phyloP scores from a whole-genome alignment of 2,329 filamentous ascomycete species.

The Ophiostoma perfectum region DNA sequence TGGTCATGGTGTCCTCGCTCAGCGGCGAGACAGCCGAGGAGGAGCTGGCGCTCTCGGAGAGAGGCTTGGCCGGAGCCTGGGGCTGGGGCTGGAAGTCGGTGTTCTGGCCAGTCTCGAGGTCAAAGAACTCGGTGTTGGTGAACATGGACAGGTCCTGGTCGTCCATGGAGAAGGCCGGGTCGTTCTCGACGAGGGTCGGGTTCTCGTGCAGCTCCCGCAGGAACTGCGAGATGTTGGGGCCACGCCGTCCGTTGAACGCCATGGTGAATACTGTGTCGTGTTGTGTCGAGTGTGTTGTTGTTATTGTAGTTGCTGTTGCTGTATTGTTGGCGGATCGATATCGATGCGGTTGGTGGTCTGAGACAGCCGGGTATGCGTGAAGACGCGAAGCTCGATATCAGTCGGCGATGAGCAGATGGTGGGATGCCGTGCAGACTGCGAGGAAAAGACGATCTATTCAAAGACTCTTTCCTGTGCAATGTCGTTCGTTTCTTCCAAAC shows the following conservation, averaged over 20 bases:
- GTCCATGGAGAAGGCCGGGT: slow-evolving; percentile 57
- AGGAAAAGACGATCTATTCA: neutral
- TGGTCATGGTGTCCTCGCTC: slow-evolving; percentile 37
- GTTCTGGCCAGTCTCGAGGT: slow-evolving; percentile 64
- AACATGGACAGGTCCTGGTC: slow-evolving; percentile 67
- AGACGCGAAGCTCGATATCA: neutral
- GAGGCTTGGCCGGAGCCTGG: slow-evolving; percentile 43
- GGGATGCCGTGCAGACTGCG: neutral
- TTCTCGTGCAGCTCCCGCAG: slow-evolving; percentile 79
- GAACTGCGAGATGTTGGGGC: slow-evolving; percentile 84
- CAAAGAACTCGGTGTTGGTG: slow-evolving; percentile 76
- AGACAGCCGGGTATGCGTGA: too few relatives aligned
- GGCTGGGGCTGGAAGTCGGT: slow-evolving; percentile 53
- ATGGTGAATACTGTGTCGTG: slow-evolving; percentile 39
- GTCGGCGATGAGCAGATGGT: neutral
- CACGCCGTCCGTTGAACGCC: slow-evolving; percentile 65
- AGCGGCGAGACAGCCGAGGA: slow-evolving; percentile 26
- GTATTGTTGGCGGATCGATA: neutral
- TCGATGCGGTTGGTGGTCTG: neutral
- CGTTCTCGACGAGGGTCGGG: slow-evolving; percentile 42
- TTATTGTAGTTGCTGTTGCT: neutral
- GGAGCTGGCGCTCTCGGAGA: slow-evolving; percentile 30
- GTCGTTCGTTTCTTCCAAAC: neutral
- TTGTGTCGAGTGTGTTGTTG: neutral
- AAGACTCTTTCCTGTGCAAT: neutral